phyloP scores from a whole-genome alignment of 78 protist genomes.

The Speleostelium caveatum region DNA sequence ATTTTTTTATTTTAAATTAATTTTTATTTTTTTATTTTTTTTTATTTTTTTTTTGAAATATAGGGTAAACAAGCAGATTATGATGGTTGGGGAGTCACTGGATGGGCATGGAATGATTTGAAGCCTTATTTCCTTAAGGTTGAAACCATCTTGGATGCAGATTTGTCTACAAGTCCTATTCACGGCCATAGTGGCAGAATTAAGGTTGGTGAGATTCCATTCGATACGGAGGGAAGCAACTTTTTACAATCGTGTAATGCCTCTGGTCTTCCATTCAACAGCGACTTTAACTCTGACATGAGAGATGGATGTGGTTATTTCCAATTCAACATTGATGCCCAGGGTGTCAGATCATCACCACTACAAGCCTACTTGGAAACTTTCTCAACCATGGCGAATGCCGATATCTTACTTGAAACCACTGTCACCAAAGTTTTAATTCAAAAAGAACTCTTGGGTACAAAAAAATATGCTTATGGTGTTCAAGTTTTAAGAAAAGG shows the following conservation, averaged over 20 bases:
- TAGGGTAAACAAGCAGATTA: constrained; percentile 42
- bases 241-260: constrained; percentile 7
- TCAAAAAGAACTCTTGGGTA: background rate
- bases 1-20: no score
- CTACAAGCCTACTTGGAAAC: constrained; percentile 22
- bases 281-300: constrained; percentile 15
- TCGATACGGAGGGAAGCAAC: constrained; percentile 50
- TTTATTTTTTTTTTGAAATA: no score
- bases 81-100: constrained; percentile 42
- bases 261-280: constrained; percentile 34
- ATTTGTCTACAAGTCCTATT: background rate
- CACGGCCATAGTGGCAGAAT: constrained; percentile 67
- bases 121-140: constrained; percentile 36
- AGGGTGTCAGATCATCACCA: constrained; percentile 52
- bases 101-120: constrained; percentile 30
- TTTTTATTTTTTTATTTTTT: no score
- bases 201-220: constrained; percentile 34
- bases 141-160: constrained; percentile 29
- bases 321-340: constrained; percentile 45
- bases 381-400: background rate
- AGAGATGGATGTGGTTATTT: constrained; percentile 69
- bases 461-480: constrained; percentile 9
- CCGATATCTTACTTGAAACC: background rate
- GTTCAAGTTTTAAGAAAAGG: background rate
- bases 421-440: constrained; percentile 7